These are phyloP conservation scores for Pterocarpus santalinus DNA, from an alignment of 306 rosid genomes.

Conservation along the genomic window DNA sequence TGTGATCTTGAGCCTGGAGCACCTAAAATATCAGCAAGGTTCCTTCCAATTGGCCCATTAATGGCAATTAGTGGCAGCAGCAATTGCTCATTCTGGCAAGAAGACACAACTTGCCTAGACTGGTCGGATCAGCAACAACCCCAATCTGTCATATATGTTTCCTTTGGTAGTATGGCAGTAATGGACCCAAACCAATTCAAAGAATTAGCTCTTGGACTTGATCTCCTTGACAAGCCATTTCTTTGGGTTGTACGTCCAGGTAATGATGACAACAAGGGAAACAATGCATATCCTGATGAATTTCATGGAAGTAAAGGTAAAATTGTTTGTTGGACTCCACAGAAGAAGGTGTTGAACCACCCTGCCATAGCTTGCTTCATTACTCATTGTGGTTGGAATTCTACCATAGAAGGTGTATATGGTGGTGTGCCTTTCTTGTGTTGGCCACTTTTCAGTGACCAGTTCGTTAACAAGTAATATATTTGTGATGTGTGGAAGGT, in stretches of 20 bases:
- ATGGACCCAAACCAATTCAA: conserved; percentile 35
- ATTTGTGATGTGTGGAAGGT: no score
- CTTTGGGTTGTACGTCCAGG: neutral
- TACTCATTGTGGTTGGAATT: no score
- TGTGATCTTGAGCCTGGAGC: conserved; percentile 45
- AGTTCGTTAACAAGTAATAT: no score
- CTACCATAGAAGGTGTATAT: no score
- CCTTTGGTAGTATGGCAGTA: conserved; percentile 39
- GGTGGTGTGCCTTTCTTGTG: no score
- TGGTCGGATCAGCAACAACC: conserved; percentile 35
- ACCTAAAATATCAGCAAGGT: conserved; percentile 1
- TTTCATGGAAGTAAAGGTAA: conserved; percentile 40
- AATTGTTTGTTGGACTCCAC: conserved; percentile 56
- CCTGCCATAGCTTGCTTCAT: no score
- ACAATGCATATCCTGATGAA: conserved; percentile 31
- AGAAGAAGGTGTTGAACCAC: conserved; percentile 30
- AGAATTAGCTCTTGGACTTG: conserved; percentile 44
- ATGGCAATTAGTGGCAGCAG: neutral
- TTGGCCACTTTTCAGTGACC: no score
- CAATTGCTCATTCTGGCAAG: conserved; percentile 32
- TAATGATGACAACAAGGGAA: neutral
- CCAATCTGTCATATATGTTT: conserved; percentile 30
- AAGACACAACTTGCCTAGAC: conserved; percentile 31
- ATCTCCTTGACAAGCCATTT: conserved; percentile 42
- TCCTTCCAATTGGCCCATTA: conserved; percentile 47